Percentiles rank a stretch among this genome's conserved stretches.
Conservation (phyloP, 495 filamentous ascomycete genomes). For the Podospora pseudoanserina region DNA sequence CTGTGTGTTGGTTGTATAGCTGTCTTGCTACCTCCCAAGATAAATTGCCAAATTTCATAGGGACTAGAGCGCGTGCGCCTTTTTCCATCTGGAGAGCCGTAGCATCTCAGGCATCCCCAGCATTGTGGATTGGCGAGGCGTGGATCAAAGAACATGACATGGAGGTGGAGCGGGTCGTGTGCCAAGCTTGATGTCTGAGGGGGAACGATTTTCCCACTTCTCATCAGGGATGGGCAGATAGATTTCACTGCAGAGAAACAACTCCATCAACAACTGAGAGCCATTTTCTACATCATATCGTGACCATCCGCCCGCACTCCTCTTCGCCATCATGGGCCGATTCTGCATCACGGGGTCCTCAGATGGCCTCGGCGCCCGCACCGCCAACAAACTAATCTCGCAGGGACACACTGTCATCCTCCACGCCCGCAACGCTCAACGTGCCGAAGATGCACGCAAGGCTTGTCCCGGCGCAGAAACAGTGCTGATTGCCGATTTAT, state of each 20-base stretch:
- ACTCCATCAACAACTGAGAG: neutral
- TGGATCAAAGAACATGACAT: neutral
- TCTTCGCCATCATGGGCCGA: slow-evolving; percentile 40
- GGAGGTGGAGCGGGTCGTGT: slow-evolving; percentile 3
- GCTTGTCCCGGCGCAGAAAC: slow-evolving; percentile 48
- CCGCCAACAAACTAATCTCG: slow-evolving; percentile 48
- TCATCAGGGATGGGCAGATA: neutral
- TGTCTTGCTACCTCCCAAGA: neutral
- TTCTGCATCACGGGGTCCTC: slow-evolving; percentile 54
- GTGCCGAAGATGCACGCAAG: slow-evolving; percentile 42
- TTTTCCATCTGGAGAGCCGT: too few relatives aligned
- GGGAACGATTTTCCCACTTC: neutral
- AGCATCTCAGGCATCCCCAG: neutral
- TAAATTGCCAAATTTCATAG: neutral
- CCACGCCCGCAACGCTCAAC: slow-evolving; percentile 52
- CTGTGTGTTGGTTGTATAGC: neutral
- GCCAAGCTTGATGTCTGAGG: neutral
- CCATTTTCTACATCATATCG: neutral
- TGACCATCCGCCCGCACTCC: neutral
- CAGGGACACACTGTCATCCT: slow-evolving; percentile 55
- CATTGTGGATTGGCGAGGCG: neutral
- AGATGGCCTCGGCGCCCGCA: slow-evolving; percentile 50
- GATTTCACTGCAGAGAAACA: neutral
- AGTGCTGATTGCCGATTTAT: slow-evolving; percentile 50
- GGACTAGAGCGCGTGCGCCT: too few relatives aligned